phyloP scores from a whole-genome alignment of 768 basidiomycete species.

The Naganishia vishniacii region DNA sequence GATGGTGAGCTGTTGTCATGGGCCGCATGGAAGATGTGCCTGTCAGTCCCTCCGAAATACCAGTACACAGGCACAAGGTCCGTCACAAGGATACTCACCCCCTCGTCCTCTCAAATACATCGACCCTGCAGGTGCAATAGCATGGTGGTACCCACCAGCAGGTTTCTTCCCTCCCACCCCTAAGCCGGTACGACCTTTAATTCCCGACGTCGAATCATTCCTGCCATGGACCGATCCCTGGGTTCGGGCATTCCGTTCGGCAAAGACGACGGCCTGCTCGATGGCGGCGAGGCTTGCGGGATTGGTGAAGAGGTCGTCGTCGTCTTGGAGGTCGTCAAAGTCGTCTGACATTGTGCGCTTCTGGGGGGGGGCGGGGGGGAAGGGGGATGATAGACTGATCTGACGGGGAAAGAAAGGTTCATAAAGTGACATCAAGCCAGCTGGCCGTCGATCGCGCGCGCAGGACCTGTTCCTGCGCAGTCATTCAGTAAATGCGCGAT shows the following conservation, averaged over 20 bases:
- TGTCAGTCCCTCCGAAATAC: too few species aligned
- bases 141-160: conserved; percentile 8
- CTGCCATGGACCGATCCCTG: conserved; percentile 38
- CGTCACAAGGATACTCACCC: conserved; percentile 1
- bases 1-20: conserved; percentile 6
- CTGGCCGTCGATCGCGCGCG: too few species aligned
- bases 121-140: background rate
- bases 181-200: conserved; percentile 49
- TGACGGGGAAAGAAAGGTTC: too few species aligned
- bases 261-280: conserved; percentile 53
- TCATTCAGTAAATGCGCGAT: too few species aligned
- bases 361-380: too few species aligned
- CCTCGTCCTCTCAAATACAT: conserved; percentile 2
- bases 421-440: too few species aligned
- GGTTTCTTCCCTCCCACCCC: background rate
- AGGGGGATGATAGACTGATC: too few species aligned
- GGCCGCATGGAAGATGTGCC: too few species aligned
- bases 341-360: conserved; percentile 56
- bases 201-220: conserved; percentile 45
- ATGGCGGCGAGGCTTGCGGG: conserved; percentile 60
- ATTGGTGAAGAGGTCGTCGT: conserved; percentile 64
- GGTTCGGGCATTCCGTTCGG: conserved; percentile 16
- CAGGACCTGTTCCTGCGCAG: too few species aligned
- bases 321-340: conserved; percentile 63
- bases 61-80: too few species aligned